phyloP scores from a whole-genome alignment of 169 alveolate genomes.

The Plasmodium vivax region DNA sequence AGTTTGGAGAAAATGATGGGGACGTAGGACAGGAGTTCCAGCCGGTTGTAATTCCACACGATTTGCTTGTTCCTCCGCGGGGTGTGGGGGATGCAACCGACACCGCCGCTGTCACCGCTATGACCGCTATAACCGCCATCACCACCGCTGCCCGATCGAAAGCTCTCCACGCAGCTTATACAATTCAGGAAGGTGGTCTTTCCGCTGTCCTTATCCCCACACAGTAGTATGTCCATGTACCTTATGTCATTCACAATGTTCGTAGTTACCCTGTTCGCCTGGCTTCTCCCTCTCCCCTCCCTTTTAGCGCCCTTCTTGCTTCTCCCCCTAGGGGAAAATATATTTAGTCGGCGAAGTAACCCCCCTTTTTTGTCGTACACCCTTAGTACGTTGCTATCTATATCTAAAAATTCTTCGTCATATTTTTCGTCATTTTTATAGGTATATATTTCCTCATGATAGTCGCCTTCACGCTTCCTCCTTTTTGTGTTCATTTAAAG shows the following conservation, averaged over 20 bases:
- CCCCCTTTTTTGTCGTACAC: not conserved
- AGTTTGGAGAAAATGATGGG: slow-evolving; percentile 62
- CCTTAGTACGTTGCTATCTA: slow-evolving; percentile 43
- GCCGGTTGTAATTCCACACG: slow-evolving; percentile 44
- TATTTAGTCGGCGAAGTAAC: slow-evolving; percentile 23
- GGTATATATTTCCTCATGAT: slow-evolving; percentile 50
- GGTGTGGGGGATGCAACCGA: not conserved
- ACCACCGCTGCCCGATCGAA: not conserved
- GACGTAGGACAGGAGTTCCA: slow-evolving; percentile 44
- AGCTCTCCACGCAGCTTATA: slow-evolving; percentile 42
- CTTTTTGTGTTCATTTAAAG: slow-evolving; percentile 16
- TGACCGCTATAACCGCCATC: not conserved
- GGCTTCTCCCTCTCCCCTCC: not conserved
- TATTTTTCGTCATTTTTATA: slow-evolving; percentile 62
- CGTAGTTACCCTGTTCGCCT: not conserved
- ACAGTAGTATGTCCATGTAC: slow-evolving; percentile 60
- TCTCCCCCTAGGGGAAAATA: not conserved
- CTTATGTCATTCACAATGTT: slow-evolving; percentile 33
- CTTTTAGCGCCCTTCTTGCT: not conserved
- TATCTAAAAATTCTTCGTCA: slow-evolving; percentile 61
- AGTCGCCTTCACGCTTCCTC: not conserved
- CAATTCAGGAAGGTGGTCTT: slow-evolving; percentile 61
- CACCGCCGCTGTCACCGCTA: not conserved
- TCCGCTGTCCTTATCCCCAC: slow-evolving; percentile 72
- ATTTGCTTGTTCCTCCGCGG: not conserved